Percentiles rank a stretch among this genome's conserved stretches.
Conservation (phyloP, 2,329 filamentous ascomycete species). For the Diaporthe velutina region DNA sequence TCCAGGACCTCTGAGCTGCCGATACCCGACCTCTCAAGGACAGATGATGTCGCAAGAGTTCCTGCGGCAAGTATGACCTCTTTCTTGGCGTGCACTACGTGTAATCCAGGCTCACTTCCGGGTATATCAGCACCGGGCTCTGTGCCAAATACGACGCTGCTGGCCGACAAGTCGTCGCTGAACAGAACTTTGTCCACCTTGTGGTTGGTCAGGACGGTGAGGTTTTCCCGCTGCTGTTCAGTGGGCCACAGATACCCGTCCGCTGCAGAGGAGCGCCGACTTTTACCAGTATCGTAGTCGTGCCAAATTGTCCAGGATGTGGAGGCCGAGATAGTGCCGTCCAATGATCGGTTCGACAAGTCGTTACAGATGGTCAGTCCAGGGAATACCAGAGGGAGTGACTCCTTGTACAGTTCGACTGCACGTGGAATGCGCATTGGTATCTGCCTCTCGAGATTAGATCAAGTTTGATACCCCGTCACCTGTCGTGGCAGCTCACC, state of each 20-base stretch:
- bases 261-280: conserved; percentile 43
- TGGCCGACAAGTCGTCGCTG: not conserved
- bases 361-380: conserved; percentile 43
- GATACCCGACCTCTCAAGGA: conserved; percentile 39
- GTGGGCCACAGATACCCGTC: conserved; percentile 40
- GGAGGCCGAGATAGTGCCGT: conserved; percentile 42
- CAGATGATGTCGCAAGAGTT: conserved; percentile 28
- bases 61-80: conserved; percentile 38
- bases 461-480: fast-evolving
- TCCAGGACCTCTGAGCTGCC: conserved; percentile 1
- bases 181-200: conserved; percentile 38
- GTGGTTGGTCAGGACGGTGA: conserved; percentile 37
- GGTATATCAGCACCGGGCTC: conserved; percentile 4
- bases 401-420: conserved; percentile 42
- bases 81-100: conserved; percentile 13
- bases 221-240: conserved; percentile 13
- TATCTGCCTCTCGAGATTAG: conserved; percentile 26
- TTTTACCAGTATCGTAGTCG: conserved; percentile 37
- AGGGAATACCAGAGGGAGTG: conserved; percentile 41
- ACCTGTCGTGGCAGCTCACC: conserved; percentile 26
- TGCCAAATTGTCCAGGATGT: conserved; percentile 45
- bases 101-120: not conserved
- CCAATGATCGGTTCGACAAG: conserved; percentile 42
- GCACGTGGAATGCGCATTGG: conserved; percentile 44
- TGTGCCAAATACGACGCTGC: not conserved